These are phyloP conservation scores for Penicillium malachiteum DNA, from an alignment of 495 filamentous ascomycete genomes.

Conservation along the genomic window DNA sequence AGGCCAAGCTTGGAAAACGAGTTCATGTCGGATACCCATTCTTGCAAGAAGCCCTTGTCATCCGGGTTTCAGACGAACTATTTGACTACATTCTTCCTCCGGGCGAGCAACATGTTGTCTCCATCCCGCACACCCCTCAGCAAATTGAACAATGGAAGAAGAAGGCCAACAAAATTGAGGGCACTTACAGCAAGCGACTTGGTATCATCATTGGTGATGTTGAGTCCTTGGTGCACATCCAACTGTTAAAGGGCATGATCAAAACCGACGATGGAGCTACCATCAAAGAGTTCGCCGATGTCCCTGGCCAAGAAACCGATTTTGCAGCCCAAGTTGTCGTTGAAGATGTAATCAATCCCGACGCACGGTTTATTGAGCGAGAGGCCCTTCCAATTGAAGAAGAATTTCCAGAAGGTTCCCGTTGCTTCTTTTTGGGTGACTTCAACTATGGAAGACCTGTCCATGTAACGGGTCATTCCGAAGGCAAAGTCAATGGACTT, in stretches of 20 bases:
- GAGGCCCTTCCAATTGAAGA: conserved; percentile 82
- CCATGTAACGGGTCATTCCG: conserved; percentile 71
- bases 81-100: conserved; percentile 80
- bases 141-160: conserved; percentile 81
- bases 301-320: conserved; percentile 88
- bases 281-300: conserved; percentile 86
- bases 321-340: conserved; percentile 90
- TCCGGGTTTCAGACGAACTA: conserved; percentile 86
- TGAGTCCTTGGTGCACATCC: conserved; percentile 85
- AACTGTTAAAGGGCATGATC: conserved; percentile 85
- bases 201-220: conserved; percentile 85
- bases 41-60: conserved; percentile 87
- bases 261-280: conserved; percentile 90
- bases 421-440: conserved; percentile 94
- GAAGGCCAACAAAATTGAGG: conserved; percentile 82
- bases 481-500: conserved; percentile 73
- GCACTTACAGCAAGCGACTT: conserved; percentile 81
- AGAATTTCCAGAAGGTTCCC: conserved; percentile 80
- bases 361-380: conserved; percentile 88
- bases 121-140: conserved; percentile 68
- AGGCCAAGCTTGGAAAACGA: conserved; percentile 74
- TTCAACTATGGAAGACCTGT: conserved; percentile 89
- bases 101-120: conserved; percentile 58
- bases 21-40: conserved; percentile 96
- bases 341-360: conserved; percentile 85